phyloP scores from a whole-genome alignment of 1,284 basidiomycete species.

The Coniophora puteana region DNA sequence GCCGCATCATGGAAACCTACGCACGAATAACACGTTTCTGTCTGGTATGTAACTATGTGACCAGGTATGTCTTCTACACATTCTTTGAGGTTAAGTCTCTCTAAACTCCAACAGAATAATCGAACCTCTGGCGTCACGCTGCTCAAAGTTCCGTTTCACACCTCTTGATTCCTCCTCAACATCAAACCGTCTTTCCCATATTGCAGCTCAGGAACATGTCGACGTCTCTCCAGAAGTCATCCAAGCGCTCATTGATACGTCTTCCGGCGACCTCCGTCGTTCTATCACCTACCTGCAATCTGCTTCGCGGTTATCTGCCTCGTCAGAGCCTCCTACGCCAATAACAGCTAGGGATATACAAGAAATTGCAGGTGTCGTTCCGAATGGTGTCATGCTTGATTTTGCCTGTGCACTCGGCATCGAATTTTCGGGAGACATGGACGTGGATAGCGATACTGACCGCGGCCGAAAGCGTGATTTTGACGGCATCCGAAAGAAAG shows the following conservation, averaged over 20 bases:
- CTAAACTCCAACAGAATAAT: conserved; percentile 73
- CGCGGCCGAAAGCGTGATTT: conserved; percentile 47
- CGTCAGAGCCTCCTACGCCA: conserved; percentile 63
- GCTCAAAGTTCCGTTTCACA: conserved; percentile 98
- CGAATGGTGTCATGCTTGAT: conserved; percentile 65
- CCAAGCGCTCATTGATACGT: conserved; percentile 72
- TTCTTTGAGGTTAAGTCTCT: not conserved
- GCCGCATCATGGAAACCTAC: conserved; percentile 98
- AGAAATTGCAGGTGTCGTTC: conserved; percentile 97
- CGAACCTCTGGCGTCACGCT: conserved; percentile 97
- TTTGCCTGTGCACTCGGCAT: conserved; percentile 80
- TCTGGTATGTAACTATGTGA: conserved; percentile 99
- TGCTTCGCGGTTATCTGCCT: conserved; percentile 79
- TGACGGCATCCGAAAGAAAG: conserved; percentile 67
- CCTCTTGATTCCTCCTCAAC: conserved; percentile 83
- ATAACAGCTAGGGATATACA: conserved; percentile 81
- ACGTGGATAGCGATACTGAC: conserved; percentile 37
- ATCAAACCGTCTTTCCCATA: conserved; percentile 73
- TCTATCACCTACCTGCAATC: conserved; percentile 99
- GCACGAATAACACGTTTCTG: conserved; percentile 97
- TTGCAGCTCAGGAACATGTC: conserved; percentile 66
- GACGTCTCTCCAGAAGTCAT: conserved; percentile 53
- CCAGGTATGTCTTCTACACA: conserved; percentile 56
- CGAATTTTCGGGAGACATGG: conserved; percentile 53
- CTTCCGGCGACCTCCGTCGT: conserved; percentile 91